phyloP scores from a whole-genome alignment of 1,139 yeast genomes.

The Sugiyamaella novakii region DNA sequence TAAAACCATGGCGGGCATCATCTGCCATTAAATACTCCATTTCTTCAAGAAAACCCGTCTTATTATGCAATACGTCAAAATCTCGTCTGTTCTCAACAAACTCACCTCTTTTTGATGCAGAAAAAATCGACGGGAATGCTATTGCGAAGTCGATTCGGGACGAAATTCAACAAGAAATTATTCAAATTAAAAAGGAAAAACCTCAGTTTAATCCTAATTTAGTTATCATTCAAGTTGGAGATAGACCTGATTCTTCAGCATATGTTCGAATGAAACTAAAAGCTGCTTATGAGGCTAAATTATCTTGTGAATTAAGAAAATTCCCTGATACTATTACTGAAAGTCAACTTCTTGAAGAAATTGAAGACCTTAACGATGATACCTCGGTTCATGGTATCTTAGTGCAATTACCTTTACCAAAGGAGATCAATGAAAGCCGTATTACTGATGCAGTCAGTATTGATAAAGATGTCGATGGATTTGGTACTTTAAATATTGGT shows the following conservation, averaged over 20 bases:
- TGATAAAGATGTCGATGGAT: slow-evolving; percentile 94
- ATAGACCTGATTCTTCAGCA: slow-evolving; percentile 87
- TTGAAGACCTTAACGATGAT: slow-evolving; percentile 67
- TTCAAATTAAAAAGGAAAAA: slow-evolving; percentile 54
- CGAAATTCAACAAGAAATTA: slow-evolving; percentile 52
- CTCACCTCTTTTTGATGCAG: slow-evolving; percentile 11
- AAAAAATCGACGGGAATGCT: slow-evolving; percentile 19
- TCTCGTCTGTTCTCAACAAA: slow-evolving; percentile 3
- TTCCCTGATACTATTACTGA: slow-evolving; percentile 58
- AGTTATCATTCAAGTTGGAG: slow-evolving; percentile 87
- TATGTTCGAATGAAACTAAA: slow-evolving; percentile 92
- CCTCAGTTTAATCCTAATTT: slow-evolving; percentile 73
- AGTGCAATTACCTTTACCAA: slow-evolving; percentile 89
- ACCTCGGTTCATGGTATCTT: slow-evolving; percentile 79
- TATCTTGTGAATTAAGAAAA: slow-evolving; percentile 67
- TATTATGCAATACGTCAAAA: no score
- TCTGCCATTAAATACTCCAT: not conserved
- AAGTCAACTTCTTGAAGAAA: slow-evolving; percentile 54
- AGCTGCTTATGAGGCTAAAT: slow-evolving; percentile 83
- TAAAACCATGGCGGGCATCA: slow-evolving; percentile 15
- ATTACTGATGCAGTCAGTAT: slow-evolving; percentile 77
- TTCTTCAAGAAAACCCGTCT: not conserved
- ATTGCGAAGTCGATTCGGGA: slow-evolving; percentile 36
- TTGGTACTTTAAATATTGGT: slow-evolving; percentile 87
- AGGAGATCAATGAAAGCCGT: slow-evolving; percentile 73